Conservation (phyloP, 2,329 filamentous ascomycete genomes). For the Cercospora sojina region DNA sequence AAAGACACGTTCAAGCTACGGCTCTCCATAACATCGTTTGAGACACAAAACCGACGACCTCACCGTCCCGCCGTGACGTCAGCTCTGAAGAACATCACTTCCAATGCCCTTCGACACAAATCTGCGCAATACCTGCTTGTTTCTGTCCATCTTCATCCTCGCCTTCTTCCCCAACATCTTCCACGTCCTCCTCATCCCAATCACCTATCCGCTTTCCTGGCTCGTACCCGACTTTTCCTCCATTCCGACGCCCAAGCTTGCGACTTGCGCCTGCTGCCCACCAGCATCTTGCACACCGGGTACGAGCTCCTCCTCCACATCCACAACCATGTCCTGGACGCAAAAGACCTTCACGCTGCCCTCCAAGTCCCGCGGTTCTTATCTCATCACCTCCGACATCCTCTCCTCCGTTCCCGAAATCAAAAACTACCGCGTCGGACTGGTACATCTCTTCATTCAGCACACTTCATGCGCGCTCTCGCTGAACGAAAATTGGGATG, state of each 20-base stretch:
- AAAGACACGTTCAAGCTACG: conserved; percentile 2
- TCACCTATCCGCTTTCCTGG: conserved; percentile 20
- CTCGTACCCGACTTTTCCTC: conserved; percentile 40
- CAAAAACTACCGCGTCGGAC: conserved; percentile 75
- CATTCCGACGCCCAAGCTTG: conserved; percentile 27
- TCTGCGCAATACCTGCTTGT: conserved; percentile 44
- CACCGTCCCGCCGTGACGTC: conserved; percentile 14
- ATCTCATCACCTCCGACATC: conserved; percentile 82
- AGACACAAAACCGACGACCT: not conserved
- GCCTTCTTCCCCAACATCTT: conserved; percentile 53
- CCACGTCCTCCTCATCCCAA: conserved; percentile 40
- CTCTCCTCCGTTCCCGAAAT: conserved; percentile 73
- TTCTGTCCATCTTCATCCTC: conserved; percentile 51
- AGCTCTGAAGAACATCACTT: conserved; percentile 11
- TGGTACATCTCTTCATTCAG: conserved; percentile 89
- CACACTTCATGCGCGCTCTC: conserved; percentile 90
- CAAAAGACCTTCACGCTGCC: conserved; percentile 85
- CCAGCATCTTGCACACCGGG: conserved; percentile 30
- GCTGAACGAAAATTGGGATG: conserved; percentile 88
- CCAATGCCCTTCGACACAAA: conserved; percentile 33
- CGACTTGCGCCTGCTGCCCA: conserved; percentile 38
- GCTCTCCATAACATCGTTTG: conserved; percentile 8
- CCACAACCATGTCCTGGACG: conserved; percentile 60
- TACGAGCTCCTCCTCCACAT: conserved; percentile 21
- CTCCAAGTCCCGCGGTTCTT: conserved; percentile 73